phyloP scores from a whole-genome alignment of 2,329 filamentous ascomycete genomes.

The Colletotrichum tropicicola region DNA sequence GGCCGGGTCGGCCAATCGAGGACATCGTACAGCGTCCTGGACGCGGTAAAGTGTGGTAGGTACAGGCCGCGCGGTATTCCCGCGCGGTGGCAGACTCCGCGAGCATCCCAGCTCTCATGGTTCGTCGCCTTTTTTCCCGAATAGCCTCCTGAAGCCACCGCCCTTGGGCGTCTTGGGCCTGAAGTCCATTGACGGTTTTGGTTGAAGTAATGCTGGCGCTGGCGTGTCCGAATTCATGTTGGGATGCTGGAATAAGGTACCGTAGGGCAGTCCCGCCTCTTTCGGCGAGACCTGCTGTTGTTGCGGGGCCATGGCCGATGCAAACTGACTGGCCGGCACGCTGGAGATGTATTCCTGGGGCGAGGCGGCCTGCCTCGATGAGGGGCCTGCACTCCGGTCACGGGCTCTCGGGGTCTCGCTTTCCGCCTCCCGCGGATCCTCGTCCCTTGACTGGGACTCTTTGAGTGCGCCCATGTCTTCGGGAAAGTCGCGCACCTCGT shows the following conservation, averaged over 20 bases:
- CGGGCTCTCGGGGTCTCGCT: constrained; percentile 11
- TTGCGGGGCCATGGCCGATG: constrained; percentile 24
- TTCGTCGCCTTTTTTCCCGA: constrained; percentile 42
- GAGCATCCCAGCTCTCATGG: background rate
- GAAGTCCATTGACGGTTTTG: constrained; percentile 33
- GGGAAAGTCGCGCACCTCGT: constrained; percentile 62
- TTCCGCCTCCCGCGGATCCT: constrained; percentile 18
- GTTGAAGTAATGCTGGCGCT: constrained; percentile 13
- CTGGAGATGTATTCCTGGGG: constrained; percentile 19
- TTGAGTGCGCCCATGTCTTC: constrained; percentile 24
- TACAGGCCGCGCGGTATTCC: background rate
- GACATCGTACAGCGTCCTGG: background rate
- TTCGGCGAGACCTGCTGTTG: constrained; percentile 24
- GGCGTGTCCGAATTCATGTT: constrained; percentile 34
- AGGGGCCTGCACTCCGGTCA: constrained; percentile 19
- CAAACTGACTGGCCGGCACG: constrained; percentile 25
- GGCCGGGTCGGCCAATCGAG: background rate
- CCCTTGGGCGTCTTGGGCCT: constrained; percentile 45
- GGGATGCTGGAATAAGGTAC: constrained; percentile 27
- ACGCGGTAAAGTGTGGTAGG: background rate
- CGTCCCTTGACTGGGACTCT: constrained; percentile 5
- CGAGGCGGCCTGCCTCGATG: constrained; percentile 11
- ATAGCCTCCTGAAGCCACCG: constrained; percentile 48
- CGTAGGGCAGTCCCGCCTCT: constrained; percentile 19
- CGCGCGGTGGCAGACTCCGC: background rate